Conservation (phyloP, 2,329 filamentous ascomycete genomes). For the Claviceps paspali region DNA sequence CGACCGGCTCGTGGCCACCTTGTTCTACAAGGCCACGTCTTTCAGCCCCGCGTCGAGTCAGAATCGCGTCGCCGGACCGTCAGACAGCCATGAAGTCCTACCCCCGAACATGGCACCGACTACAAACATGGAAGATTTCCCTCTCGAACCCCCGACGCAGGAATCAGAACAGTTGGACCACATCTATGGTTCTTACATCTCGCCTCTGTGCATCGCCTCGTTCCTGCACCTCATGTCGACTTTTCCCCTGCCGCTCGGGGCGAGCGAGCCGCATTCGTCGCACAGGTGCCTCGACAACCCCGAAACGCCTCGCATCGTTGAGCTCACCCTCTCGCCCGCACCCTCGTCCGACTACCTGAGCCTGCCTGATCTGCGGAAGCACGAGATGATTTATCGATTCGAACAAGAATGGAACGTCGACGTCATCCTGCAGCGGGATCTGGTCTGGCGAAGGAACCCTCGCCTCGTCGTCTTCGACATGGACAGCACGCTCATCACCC, state of each 20-base stretch:
- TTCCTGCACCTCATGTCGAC: constrained; percentile 52
- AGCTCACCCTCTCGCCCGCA: constrained; percentile 46
- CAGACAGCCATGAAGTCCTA: constrained; percentile 20
- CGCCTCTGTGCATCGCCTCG: constrained; percentile 47
- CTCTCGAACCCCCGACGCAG: constrained; percentile 41
- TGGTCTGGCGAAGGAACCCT: constrained; percentile 62
- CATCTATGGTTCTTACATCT: constrained; percentile 50
- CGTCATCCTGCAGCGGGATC: constrained; percentile 60
- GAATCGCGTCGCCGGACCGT: constrained; percentile 11
- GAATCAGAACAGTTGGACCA: constrained; percentile 45
- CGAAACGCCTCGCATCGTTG: constrained; percentile 47
- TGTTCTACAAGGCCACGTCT: constrained; percentile 41
- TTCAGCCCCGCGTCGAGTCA: constrained; percentile 10
- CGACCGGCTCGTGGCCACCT: constrained; percentile 42
- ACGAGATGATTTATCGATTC: constrained; percentile 70
- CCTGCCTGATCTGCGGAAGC: constrained; percentile 56
- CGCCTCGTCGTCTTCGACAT: constrained; percentile 93
- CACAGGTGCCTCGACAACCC: constrained; percentile 50
- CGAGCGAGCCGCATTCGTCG: constrained; percentile 40
- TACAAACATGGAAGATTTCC: constrained; percentile 40
- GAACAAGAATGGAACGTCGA: constrained; percentile 84
- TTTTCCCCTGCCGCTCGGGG: constrained; percentile 38
- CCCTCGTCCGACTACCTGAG: constrained; percentile 48
- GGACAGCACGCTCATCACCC: constrained; percentile 93
- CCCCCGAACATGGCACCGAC: constrained; percentile 44